Percentiles rank a stretch among this genome's conserved stretches.
Evolutionary conservation across 192 early-diverging fungal genomes (phyloP).

Genomic region (Coemansia sp.): DNA sequence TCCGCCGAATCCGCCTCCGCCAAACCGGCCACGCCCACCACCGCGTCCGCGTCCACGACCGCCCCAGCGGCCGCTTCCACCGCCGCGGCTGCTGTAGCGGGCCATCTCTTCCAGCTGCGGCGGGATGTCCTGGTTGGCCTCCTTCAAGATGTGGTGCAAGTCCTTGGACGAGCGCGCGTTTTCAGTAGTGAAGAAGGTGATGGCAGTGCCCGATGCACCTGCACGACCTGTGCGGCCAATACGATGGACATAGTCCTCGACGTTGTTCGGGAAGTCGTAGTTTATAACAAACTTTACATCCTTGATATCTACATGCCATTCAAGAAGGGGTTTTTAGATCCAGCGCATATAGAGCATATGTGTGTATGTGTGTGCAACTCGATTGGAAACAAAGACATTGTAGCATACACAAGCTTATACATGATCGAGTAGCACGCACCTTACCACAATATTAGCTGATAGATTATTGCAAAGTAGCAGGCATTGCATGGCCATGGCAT

Average conservation of each 20-base stretch:
- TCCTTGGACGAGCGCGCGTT: constrained; percentile 82
- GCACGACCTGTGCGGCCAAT: constrained; percentile 97
- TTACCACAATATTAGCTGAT: neutral
- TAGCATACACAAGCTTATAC: too few species aligned
- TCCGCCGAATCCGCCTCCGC: constrained; percentile 14
- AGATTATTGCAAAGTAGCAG: too few species aligned
- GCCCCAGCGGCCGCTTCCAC: constrained; percentile 55
- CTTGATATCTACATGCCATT: constrained; percentile 68
- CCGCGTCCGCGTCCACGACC: constrained; percentile 50
- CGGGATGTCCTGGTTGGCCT: constrained; percentile 89
- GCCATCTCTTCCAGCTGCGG: constrained; percentile 72
- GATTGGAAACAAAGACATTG: too few species aligned
- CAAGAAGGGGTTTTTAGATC: too few species aligned
- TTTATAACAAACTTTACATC: constrained; percentile 98
- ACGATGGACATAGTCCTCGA: constrained; percentile 88
- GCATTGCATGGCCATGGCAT: too few species aligned
- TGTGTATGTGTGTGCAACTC: neutral
- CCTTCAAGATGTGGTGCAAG: constrained; percentile 80
- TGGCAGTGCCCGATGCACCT: constrained; percentile 81
- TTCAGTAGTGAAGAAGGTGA: constrained; percentile 91
- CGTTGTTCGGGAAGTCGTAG: constrained; percentile 89
- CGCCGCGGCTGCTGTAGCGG: constrained; percentile 56
- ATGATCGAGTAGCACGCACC: too few species aligned
- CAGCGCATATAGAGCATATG: neutral
- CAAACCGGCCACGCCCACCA: constrained; percentile 32